Evolutionary conservation across 495 filamentous ascomycete genomes (phyloP).

Genomic region (Aspergillus carlsbadensis): DNA sequence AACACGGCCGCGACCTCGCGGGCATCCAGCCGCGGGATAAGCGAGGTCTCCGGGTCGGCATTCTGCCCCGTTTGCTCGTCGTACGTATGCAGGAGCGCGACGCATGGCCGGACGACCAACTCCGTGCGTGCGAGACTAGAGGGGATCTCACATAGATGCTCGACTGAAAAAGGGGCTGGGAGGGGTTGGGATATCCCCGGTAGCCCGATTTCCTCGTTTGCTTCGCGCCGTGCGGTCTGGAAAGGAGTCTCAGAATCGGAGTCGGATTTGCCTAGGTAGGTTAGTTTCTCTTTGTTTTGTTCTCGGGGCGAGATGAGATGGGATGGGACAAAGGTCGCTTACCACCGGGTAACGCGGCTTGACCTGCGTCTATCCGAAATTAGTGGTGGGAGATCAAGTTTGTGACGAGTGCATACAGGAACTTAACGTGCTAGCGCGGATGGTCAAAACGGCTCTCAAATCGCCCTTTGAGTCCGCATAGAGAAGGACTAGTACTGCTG

Average conservation of each 20-base stretch:
- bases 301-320: background rate
- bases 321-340: constrained; percentile 30
- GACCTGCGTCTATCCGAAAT: constrained; percentile 54
- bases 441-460: constrained; percentile 79
- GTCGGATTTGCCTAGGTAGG: constrained; percentile 48
- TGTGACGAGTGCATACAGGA: constrained; percentile 43
- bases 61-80: constrained; percentile 34
- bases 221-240: constrained; percentile 83
- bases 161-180: constrained; percentile 70
- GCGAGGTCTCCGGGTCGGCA: constrained; percentile 60
- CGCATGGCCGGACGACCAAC: constrained; percentile 79
- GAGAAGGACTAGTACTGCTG: constrained; percentile 80
- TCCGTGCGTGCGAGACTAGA: constrained; percentile 77
- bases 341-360: constrained; percentile 86
- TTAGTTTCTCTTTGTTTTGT: background rate
- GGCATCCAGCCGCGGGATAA: constrained; percentile 78
- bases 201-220: constrained; percentile 86
- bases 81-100: constrained; percentile 73
- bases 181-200: constrained; percentile 62
- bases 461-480: constrained; percentile 79
- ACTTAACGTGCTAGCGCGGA: constrained; percentile 73
- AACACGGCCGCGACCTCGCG: constrained; percentile 91
- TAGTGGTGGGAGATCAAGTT: background rate
- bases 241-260: constrained; percentile 51
- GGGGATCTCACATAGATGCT: constrained; percentile 82